Percentiles rank a stretch among this genome's conserved stretches.
Conservation (phyloP, 2,329 filamentous ascomycete genomes). For the Fusarium sp. region DNA sequence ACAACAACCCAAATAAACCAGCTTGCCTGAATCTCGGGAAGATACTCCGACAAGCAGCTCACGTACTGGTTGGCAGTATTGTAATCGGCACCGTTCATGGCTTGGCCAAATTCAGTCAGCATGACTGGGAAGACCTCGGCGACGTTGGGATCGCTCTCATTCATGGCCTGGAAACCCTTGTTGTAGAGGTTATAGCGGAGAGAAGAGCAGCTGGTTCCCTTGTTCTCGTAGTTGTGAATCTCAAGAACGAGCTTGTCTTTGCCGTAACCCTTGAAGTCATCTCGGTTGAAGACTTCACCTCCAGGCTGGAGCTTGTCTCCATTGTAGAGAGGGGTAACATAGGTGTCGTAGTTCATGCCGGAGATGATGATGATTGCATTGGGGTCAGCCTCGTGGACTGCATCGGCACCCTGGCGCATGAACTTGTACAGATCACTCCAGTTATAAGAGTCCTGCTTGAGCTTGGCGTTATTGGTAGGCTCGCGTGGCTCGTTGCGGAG, state of each 20-base stretch:
- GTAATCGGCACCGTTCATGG: slow-evolving; percentile 59
- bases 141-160: slow-evolving; percentile 48
- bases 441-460: slow-evolving; percentile 56
- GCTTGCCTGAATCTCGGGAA: slow-evolving; percentile 60
- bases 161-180: slow-evolving; percentile 65
- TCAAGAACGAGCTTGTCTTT: slow-evolving; percentile 67
- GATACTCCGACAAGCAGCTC: slow-evolving; percentile 60
- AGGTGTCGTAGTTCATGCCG: slow-evolving; percentile 68
- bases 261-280: slow-evolving; percentile 60
- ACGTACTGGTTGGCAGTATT: slow-evolving; percentile 57
- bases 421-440: slow-evolving; percentile 67
- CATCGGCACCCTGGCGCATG: slow-evolving; percentile 59
- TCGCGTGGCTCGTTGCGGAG: slow-evolving; percentile 65
- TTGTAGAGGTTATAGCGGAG: slow-evolving; percentile 60
- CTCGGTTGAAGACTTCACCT: slow-evolving; percentile 55
- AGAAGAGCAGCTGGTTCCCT: slow-evolving; percentile 58
- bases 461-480: slow-evolving; percentile 49
- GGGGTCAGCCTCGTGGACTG: slow-evolving; percentile 63
- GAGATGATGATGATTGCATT: slow-evolving; percentile 68
- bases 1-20: slow-evolving; percentile 70
- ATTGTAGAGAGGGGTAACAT: slow-evolving; percentile 61
- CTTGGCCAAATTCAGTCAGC: slow-evolving; percentile 66
- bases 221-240: slow-evolving; percentile 69
- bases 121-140: slow-evolving; percentile 54
- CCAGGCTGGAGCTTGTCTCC: slow-evolving; percentile 61